Base-by-base conservation (phyloP, 129 eudicot genomes). In the Logfia minima region DNA sequence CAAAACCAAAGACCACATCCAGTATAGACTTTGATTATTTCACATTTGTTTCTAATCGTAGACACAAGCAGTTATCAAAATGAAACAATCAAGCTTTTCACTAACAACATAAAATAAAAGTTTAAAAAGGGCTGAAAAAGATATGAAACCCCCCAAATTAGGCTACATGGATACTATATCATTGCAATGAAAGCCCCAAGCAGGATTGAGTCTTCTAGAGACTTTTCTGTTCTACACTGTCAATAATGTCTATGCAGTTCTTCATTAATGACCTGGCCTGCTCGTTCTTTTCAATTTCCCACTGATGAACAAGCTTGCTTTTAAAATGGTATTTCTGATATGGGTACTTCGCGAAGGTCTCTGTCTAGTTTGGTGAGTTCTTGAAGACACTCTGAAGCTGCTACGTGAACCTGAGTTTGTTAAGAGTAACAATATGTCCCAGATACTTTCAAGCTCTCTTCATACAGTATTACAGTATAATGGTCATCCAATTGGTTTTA, bases 361-460 rank as follows among this genome's bases (percentile, higher is more conserved):
- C 19, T 75, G 70, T 75, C 84, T 66, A 84, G 55, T 71, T 83
- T 88, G 4, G 84, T 72, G 64, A 94, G 56, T 81, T 89, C 92
- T 74, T 87, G 80, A 66, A 94, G 92, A 79, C 98, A 94, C 84
- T 94, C 97, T 17, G 93, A 78, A 52, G 92, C 97, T 61, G 96
- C 92, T 29, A 94, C 34, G 71, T 94, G 98, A 75, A 94, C 97
- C 97, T 94, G 88, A 82, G 45, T 14, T 65, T 28, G 31, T 35
- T 23, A 77, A 2, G 16, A 65, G 35, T 32, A 23, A 69, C 34
- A 23, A 37, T n/a, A 55, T 60, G 14, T 0, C 13, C 37, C 2
- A 58, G 26, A 74, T 17, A 41, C 62, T 41, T 41, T 60, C 35
- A 17, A 35, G 16, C 72, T 67, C 37, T 34, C 22, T 4, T 11